Base-by-base conservation (phyloP, 306 rosid species). In the Vicia faba region DNA sequence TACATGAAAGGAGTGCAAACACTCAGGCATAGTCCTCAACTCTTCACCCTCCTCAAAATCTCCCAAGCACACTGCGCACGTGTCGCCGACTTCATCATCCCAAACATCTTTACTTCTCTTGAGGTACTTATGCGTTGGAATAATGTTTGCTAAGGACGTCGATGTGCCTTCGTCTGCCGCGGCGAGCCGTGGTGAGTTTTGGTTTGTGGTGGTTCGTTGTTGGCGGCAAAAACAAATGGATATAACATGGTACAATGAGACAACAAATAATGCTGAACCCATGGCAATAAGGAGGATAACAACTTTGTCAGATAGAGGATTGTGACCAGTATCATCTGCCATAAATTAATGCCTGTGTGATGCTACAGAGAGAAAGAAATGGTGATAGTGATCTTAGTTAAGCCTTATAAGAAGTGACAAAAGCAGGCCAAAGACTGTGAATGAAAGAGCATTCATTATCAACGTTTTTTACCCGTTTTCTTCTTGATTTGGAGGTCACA, bases 31-130 rank as follows among this genome's bases (percentile, higher is more conserved):
- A 3, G 78, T 78, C 13, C 83, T 76, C 62, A 87, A 25, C 31
- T 82, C 88, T 7, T 87, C 95, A 16, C 82, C 95, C 0, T 87
- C 96, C 29, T 90, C 85, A 66, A 82, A 87, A 35, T 84, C 86
- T 36, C 83, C 78, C 49, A 86, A 75, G 53, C 96, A 88, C 31
- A 88, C 84, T 0, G 84, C 85, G 59, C 92, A 88, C 0, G 75
- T 82, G 46, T 46, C 81, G 5, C 72, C 80, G 5, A 69, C 79
- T n/a, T 73, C 80, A 3, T 46, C 60, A 7, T 58, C 63, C 1
- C 40, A 3, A 8, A 58, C 71, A 5, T 8, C 70, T 5, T 20
- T 12, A 16, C 55, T 19, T 12, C 75, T 77, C 57, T 76, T 79
- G 40, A 64, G 78, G 5, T 80, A 80, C 46, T 72, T 79, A 64